These are phyloP conservation scores for Friedmanniomyces simplex DNA, from an alignment of 495 filamentous ascomycete genomes.

Conservation along the genomic window DNA sequence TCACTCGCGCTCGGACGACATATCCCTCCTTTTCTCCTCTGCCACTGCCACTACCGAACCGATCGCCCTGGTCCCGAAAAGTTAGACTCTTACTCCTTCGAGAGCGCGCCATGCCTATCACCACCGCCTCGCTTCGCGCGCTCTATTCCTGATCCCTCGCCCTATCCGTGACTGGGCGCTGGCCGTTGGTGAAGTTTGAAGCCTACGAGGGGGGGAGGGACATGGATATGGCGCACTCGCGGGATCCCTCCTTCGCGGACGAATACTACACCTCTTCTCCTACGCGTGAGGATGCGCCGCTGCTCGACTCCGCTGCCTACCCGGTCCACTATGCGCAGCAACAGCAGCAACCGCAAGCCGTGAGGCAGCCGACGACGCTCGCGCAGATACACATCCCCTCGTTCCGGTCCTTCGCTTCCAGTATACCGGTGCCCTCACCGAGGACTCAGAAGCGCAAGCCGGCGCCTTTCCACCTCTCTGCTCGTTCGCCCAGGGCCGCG, in stretches of 20 bases:
- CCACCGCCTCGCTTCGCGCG: not conserved
- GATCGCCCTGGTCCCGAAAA: not conserved
- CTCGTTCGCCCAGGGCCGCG: constrained; percentile 7
- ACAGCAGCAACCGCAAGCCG: not conserved
- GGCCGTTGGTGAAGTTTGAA: not conserved
- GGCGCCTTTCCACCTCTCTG: constrained; percentile 9
- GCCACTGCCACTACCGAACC: not conserved
- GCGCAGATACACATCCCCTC: constrained; percentile 26
- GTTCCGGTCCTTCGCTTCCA: constrained; percentile 27
- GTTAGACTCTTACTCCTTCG: not conserved
- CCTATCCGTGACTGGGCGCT: not conserved
- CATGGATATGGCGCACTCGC: constrained; percentile 3
- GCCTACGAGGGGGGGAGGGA: not conserved
- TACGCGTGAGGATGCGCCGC: not conserved
- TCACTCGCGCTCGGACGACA: not conserved
- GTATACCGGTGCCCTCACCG: constrained; percentile 26
- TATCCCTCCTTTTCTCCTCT: not conserved
- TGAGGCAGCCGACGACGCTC: constrained; percentile 22
- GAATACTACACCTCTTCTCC: constrained; percentile 9
- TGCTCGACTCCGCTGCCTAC: not conserved
- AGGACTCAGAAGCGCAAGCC: constrained; percentile 19
- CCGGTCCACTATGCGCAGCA: not conserved
- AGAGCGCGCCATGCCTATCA: not conserved
- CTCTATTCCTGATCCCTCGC: not conserved
- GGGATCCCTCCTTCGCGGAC: constrained; percentile 8